Evolutionary conservation across 495 filamentous ascomycete species (phyloP), one percentile per base, ranked within the genome.

Genomic region (Penicillium ochrochloron): DNA sequence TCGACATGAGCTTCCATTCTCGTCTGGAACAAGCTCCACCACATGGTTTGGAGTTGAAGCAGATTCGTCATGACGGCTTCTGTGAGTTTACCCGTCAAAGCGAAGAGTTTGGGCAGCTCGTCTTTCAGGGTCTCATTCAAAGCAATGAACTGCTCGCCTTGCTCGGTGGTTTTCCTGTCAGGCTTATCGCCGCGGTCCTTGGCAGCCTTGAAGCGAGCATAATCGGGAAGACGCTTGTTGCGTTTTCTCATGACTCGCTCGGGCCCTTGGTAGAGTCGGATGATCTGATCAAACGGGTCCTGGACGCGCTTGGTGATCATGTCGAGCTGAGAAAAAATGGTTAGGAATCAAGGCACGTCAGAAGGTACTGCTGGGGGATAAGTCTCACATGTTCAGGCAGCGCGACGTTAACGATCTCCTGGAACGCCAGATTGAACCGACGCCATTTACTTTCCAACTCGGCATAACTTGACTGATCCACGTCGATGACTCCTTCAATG

Each of bases 381-480:
- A 72, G 60, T 84, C 92, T 85, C 78, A 96, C 90, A 85, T 99
- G 95, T 69, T 94, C 92, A 39, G 91, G 87, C 27, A 98, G 80
- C 14, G 88, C 89, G 48, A 89, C 84, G 27, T 85, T 88, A 64
- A 90, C 85, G 59, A 98, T 88, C 55, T 96, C 94, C 66, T 89
- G 84, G 75, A 95, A 89, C 19, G 88, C 88, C 62, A 90, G 84
- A 61, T 90, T 93, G 73, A 94, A 92, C 48, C 87, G 89, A 41
- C 89, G 90, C 94, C 94, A 98, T 73, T 93, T 95, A 76, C 87
- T 89, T 77, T 97, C 94, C 42, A 96, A 74, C 73, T 98, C 93
- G 1, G 90, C 85, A 78, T 91, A 87, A 37, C 81, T 86, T 15
- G 91, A 84, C 19, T 78, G 83, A 3, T 76, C 73, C 35, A 88